Conservation (phyloP, 1,284 basidiomycete species). For the Cutaneotrichosporon cutaneum region DNA sequence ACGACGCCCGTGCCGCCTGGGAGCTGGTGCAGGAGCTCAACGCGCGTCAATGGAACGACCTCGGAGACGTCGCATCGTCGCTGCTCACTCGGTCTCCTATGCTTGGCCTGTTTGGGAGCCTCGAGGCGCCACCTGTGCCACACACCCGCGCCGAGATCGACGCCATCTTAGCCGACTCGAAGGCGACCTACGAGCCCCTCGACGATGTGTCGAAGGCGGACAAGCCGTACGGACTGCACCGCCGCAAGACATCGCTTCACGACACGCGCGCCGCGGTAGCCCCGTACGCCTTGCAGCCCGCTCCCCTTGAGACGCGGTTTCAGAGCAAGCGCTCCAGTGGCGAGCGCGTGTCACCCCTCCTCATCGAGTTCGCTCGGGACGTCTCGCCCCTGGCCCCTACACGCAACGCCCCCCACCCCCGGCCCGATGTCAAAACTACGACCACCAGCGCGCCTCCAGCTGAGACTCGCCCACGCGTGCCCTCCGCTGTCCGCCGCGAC, state of each 20-base stretch:
- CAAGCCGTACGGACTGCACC: slow-evolving; percentile 6
- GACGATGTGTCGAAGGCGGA: slow-evolving; percentile 19
- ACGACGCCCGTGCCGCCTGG: background rate
- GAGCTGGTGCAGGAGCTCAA: background rate
- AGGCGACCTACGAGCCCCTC: slow-evolving; percentile 36
- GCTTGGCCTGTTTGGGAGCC: slow-evolving; percentile 16
- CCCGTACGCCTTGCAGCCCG: slow-evolving; percentile 33
- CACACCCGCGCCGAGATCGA: slow-evolving; percentile 33
- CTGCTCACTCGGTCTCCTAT: slow-evolving; percentile 12
- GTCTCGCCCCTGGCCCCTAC: slow-evolving; percentile 5
- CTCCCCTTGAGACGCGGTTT: slow-evolving; percentile 15
- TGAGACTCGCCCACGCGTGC: slow-evolving; percentile 13
- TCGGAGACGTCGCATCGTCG: background rate
- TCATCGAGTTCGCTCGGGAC: slow-evolving; percentile 36
- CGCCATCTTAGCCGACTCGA: slow-evolving; percentile 39
- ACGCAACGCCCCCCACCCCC: background rate
- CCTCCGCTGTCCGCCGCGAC: slow-evolving; percentile 29
- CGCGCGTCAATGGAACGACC: background rate
- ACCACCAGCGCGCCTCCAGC: slow-evolving; percentile 7
- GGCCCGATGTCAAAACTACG: background rate
- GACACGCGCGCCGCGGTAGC: slow-evolving; percentile 28
- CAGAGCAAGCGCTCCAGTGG: slow-evolving; percentile 28
- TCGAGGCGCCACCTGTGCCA: slow-evolving; percentile 19
- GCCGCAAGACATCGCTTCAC: slow-evolving; percentile 33
- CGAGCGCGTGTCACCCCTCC: slow-evolving; percentile 26